Evolutionary conservation across 768 basidiomycete genomes (phyloP).

Genomic region (Paxillus rubicundulus): DNA sequence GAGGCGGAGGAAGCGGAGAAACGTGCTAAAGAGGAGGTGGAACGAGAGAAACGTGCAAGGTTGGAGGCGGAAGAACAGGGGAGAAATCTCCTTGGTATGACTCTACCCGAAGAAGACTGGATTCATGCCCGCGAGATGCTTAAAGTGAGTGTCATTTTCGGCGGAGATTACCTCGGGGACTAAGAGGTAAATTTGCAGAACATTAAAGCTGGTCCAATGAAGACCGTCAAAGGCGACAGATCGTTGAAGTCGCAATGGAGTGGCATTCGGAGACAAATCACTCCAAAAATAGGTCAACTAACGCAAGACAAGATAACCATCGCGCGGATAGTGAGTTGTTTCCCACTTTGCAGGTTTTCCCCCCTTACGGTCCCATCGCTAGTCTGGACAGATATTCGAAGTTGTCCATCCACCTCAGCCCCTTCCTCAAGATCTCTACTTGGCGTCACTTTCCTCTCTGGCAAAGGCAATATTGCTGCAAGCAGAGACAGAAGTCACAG

Average conservation of each 20-base stretch:
- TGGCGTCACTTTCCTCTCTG: slow-evolving; percentile 81
- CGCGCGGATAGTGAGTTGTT: slow-evolving; percentile 54
- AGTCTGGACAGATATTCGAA: slow-evolving; percentile 44
- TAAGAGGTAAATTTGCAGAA: slow-evolving; percentile 36
- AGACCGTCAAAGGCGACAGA: slow-evolving; percentile 57
- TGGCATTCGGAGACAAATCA: slow-evolving; percentile 71
- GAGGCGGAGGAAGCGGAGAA: slow-evolving; percentile 31
- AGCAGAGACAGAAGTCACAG: slow-evolving; percentile 90
- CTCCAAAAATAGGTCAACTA: slow-evolving; percentile 83
- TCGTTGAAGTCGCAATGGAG: slow-evolving; percentile 60
- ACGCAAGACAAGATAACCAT: slow-evolving; percentile 68
- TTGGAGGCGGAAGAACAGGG: slow-evolving; percentile 38
- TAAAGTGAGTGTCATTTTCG: slow-evolving; percentile 39
- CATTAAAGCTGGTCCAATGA: slow-evolving; percentile 66
- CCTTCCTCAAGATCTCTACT: slow-evolving; percentile 48
- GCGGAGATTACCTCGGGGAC: slow-evolving; percentile 20
- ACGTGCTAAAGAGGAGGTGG: slow-evolving; percentile 33
- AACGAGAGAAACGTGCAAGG: slow-evolving; percentile 35
- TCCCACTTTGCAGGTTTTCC: slow-evolving; percentile 4
- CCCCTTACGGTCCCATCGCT: slow-evolving; percentile 11
- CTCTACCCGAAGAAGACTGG: slow-evolving; percentile 66
- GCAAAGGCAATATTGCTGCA: slow-evolving; percentile 86
- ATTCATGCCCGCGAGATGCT: slow-evolving; percentile 49
- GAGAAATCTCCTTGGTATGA: slow-evolving; percentile 48
- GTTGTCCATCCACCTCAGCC: slow-evolving; percentile 35